Base-by-base conservation (phyloP, 2,329 filamentous ascomycete genomes). In the Ambrosiella cleistominuta region DNA sequence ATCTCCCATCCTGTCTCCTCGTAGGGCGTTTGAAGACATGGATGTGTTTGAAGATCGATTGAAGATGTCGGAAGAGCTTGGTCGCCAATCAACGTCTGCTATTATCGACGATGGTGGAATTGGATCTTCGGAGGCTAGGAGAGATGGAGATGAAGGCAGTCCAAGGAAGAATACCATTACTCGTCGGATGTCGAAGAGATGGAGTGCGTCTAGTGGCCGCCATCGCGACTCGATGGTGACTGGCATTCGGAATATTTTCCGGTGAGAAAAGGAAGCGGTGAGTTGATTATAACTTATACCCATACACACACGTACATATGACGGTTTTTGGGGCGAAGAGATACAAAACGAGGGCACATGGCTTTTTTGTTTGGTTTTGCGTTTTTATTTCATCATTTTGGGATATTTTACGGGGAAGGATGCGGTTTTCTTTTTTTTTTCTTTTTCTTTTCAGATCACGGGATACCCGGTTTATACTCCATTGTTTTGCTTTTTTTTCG, bases 181-280 rank as follows among this genome's bases (percentile, higher is more conserved):
- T 40, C 27, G 56, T 40, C 56, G 56, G 3, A 39, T 47, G 17
- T 56, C 59, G 15, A 61, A 61, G 47, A 45, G 56, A 19, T 61
- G 59, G 59, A 58, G 56, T 44, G 52, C 37, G 15, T 58, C 56
- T n/a, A 55, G 52, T 37, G 56, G 56, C 3, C 56, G 51, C 27
- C 56, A 61, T 56, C 56, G 59, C 15, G 59, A 61, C 15, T 58
- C 56, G 7, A 56, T 61, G 59, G 51, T 54, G 13, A 44, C 54
- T 35, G 56, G 59, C 2, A 58, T 61, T 36, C 59, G 59, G 37
- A 58, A 45, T 51, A 39, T 61, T 19, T 61, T 61, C 39, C 59
- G 59, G 5, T 60, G 38, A 57, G 38, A 47, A 47, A 17, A 17
- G 11, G 19, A 13, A n/a, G 7, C 2, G 40, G 40, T 42, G 11